phyloP scores from a whole-genome alignment of 2,329 filamentous ascomycete genomes.

The Leptodontidium sp. region DNA sequence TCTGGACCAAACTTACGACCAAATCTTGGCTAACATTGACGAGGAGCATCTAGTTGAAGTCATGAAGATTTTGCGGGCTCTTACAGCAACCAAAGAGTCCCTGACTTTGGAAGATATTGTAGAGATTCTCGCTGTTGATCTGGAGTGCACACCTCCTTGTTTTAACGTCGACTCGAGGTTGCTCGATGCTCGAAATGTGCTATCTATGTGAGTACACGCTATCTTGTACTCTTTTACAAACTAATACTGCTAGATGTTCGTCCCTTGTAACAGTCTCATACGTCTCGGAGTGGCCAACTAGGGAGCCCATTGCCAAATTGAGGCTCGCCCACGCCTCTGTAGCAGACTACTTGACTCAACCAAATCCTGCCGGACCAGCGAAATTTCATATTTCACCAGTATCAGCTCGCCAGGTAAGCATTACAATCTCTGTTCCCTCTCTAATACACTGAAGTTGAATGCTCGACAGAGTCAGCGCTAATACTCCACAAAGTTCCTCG shows the following conservation, averaged over 20 bases:
- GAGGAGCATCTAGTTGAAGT: conserved; percentile 31
- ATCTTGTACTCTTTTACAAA: neutral
- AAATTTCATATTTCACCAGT: conserved; percentile 32
- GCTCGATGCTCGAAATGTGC: conserved; percentile 45
- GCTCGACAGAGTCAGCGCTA: neutral
- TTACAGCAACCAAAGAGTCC: conserved; percentile 37
- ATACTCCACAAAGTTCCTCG: conserved; percentile 23
- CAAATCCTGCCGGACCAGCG: conserved; percentile 14
- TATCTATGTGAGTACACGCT: neutral
- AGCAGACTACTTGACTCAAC: conserved; percentile 35
- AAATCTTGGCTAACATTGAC: conserved; percentile 45
- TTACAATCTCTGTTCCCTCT: neutral
- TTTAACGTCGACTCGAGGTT: conserved; percentile 49
- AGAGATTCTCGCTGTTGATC: conserved; percentile 45
- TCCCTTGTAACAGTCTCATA: conserved; percentile 30
- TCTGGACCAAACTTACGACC: conserved; percentile 49
- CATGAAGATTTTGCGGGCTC: conserved; percentile 39
- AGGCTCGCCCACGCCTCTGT: conserved; percentile 39
- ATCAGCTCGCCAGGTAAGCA: conserved; percentile 23
- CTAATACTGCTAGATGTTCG: conserved; percentile 30
- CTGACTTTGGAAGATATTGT: conserved; percentile 42
- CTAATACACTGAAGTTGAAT: neutral
- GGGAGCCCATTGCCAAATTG: conserved; percentile 19
- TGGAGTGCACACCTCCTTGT: conserved; percentile 29
- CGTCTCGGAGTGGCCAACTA: conserved; percentile 7